These are phyloP conservation scores for Fraxinus cuspidata DNA, from an alignment of 257 asterid genomes.

Conservation along the genomic window DNA sequence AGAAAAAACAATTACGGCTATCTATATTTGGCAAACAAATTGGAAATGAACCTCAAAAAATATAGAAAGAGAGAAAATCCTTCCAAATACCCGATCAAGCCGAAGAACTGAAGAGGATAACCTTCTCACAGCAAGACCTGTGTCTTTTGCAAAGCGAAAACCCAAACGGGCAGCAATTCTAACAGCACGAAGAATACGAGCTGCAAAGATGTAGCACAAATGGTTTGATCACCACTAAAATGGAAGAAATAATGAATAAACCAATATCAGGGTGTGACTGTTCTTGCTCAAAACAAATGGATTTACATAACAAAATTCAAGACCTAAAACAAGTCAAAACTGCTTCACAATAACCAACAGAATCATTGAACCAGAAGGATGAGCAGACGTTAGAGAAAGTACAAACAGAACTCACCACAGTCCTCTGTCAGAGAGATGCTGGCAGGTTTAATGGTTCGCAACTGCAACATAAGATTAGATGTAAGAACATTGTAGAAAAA, in stretches of 20 bases:
- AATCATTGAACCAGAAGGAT: neutral
- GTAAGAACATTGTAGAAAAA: slow-evolving; percentile 29
- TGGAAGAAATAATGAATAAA: slow-evolving; percentile 12
- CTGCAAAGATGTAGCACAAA: slow-evolving; percentile 37
- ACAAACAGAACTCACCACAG: slow-evolving; percentile 53
- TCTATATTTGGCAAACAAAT: slow-evolving; percentile 8
- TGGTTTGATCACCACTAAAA: slow-evolving; percentile 1
- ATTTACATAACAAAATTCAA: neutral
- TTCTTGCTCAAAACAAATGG: slow-evolving; percentile 15
- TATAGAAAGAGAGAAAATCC: slow-evolving; percentile 12
- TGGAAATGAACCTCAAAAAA: slow-evolving; percentile 11
- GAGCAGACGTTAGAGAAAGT: slow-evolving; percentile 8
- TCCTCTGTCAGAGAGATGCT: slow-evolving; percentile 66
- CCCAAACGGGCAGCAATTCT: slow-evolving; percentile 79
- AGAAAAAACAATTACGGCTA: neutral
- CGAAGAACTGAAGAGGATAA: slow-evolving; percentile 58
- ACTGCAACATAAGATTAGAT: slow-evolving; percentile 41
- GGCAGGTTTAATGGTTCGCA: slow-evolving; percentile 73
- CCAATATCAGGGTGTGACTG: neutral
- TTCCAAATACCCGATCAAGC: slow-evolving; percentile 66
- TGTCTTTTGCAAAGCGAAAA: slow-evolving; percentile 66
- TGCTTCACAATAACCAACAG: neutral
- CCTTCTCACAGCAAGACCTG: slow-evolving; percentile 57
- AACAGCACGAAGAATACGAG: slow-evolving; percentile 88
- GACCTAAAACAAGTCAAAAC: neutral